Percentiles rank a stretch among this genome's conserved stretches.
phyloP scores from a whole-genome alignment of 31 red algal genomes.

The Endocladia muricata region DNA sequence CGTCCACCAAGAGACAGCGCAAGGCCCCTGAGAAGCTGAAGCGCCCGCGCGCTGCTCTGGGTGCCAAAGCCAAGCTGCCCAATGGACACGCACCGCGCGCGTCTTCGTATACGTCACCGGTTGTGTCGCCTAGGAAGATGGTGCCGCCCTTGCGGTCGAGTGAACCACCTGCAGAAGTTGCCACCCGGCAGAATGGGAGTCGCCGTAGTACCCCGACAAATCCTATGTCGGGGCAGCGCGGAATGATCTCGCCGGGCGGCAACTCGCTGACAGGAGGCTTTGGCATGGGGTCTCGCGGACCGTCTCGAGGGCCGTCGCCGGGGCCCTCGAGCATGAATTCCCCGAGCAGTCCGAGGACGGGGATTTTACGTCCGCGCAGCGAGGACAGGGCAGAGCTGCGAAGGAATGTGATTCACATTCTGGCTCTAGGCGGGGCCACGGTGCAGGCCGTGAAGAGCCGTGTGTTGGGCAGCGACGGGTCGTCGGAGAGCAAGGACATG shows the following conservation, averaged over 20 bases:
- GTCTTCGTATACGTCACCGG: background rate
- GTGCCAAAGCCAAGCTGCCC: background rate
- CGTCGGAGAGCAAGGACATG: background rate
- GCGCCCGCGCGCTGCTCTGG: background rate
- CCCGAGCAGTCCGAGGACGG: background rate
- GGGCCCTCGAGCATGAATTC: background rate
- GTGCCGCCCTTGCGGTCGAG: background rate
- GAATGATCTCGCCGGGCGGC: too few species aligned
- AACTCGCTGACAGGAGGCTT: background rate
- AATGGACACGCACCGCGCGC: background rate
- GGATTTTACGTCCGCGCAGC: background rate
- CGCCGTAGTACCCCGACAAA: too few species aligned
- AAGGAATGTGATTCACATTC: constrained; percentile 21
- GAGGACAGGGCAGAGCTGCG: background rate
- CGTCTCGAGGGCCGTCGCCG: background rate
- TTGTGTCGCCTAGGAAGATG: background rate
- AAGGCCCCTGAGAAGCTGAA: background rate
- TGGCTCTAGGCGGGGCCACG: background rate
- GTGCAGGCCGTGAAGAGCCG: constrained; percentile 3
- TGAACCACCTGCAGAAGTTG: too few species aligned
- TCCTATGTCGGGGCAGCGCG: background rate
- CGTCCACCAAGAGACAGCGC: background rate
- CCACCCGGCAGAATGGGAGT: too few species aligned
- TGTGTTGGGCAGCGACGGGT: background rate
- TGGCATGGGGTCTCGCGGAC: background rate